Conservation (phyloP, 2,329 filamentous ascomycete genomes). For the Arthrobotrys sphaeroides region DNA sequence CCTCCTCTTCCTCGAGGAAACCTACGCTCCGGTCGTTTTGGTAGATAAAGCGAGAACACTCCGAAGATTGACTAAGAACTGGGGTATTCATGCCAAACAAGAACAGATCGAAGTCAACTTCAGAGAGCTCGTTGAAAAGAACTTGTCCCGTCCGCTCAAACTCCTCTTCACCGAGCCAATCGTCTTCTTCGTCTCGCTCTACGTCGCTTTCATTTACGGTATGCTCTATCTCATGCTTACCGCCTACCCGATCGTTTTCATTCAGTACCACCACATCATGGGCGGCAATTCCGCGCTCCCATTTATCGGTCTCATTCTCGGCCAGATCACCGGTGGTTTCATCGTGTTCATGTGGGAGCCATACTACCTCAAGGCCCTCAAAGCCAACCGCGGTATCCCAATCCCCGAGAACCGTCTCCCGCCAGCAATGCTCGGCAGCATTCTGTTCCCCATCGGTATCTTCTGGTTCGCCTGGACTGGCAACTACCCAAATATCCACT, state of each 20-base stretch:
- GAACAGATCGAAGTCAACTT: slow-evolving; percentile 76
- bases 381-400: slow-evolving; percentile 72
- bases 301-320: slow-evolving; percentile 84
- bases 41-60: slow-evolving; percentile 70
- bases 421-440: slow-evolving; percentile 65
- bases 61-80: slow-evolving; percentile 72
- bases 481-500: slow-evolving; percentile 61
- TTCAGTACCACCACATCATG: slow-evolving; percentile 73
- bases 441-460: slow-evolving; percentile 64
- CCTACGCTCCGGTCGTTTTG: slow-evolving; percentile 74
- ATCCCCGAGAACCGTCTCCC: slow-evolving; percentile 75
- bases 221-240: slow-evolving; percentile 87
- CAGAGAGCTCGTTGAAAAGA: slow-evolving; percentile 68
- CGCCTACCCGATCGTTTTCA: slow-evolving; percentile 83
- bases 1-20: slow-evolving; percentile 73
- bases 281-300: slow-evolving; percentile 69
- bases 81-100: slow-evolving; percentile 76
- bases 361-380: slow-evolving; percentile 74
- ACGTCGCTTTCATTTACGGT: slow-evolving; percentile 79
- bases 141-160: slow-evolving; percentile 72
- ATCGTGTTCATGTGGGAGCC: slow-evolving; percentile 72
- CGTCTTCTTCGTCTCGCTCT: slow-evolving; percentile 73
- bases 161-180: slow-evolving; percentile 76
- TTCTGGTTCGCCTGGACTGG: slow-evolving; percentile 68
- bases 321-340: slow-evolving; percentile 74